These are phyloP conservation scores for Fusarium coicis DNA, from an alignment of 2,329 filamentous ascomycete species.

Conservation along the genomic window DNA sequence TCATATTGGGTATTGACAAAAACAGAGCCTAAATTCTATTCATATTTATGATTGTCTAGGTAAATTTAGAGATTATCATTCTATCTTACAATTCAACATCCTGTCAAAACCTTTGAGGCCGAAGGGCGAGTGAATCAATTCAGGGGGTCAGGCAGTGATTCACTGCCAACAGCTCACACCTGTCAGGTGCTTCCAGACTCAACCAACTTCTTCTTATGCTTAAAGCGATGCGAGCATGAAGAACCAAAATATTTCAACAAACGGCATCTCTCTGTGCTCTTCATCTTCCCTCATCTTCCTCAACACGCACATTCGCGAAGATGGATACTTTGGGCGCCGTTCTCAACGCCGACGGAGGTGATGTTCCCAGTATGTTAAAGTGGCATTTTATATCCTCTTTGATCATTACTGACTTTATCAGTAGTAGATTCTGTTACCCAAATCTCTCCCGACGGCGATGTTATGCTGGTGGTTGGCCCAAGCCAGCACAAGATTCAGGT, in stretches of 20 bases:
- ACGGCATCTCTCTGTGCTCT: neutral
- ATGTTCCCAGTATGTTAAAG: neutral
- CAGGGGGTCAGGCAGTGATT: neutral
- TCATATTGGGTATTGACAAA: neutral
- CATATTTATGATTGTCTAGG: too few species aligned
- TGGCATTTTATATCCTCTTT: accelerated
- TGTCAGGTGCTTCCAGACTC: neutral
- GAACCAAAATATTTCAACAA: neutral
- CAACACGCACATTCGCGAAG: neutral
- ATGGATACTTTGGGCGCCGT: neutral
- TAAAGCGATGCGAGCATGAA: accelerated
- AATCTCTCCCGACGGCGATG: neutral
- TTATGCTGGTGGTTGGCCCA: neutral
- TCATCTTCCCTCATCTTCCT: neutral
- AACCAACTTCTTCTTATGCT: neutral
- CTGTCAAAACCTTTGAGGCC: neutral
- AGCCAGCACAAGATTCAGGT: neutral
- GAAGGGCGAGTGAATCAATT: neutral
- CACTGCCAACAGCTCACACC: neutral
- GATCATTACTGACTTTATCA: accelerated
- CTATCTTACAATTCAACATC: neutral
- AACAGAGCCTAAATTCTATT: accelerated
- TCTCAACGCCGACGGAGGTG: accelerated
- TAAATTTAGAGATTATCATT: accelerated
- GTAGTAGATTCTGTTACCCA: neutral